A percentile compares a stretch with the other conserved stretches of the same genome.
phyloP scores from a whole-genome alignment of 441 rosid genomes.

The Gossypium trilobum region DNA sequence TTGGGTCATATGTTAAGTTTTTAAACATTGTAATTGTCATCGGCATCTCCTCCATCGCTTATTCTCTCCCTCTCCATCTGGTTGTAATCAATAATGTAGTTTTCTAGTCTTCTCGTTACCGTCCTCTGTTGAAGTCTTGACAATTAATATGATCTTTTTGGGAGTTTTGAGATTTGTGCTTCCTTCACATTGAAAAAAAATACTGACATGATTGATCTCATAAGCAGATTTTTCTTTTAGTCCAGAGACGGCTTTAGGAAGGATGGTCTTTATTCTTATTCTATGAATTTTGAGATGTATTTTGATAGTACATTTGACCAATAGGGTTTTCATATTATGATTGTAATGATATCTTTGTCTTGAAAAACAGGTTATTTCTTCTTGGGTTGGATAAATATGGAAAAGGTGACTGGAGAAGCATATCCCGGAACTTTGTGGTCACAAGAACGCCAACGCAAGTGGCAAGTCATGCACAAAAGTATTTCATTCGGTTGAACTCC shows the following conservation, averaged over 20 bases:
- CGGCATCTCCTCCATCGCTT: neutral
- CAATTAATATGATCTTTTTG: neutral
- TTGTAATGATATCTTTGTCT: neutral
- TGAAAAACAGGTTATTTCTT: constrained; percentile 68
- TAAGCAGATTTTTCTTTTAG: neutral
- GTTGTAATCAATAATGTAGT: neutral
- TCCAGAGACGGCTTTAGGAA: neutral
- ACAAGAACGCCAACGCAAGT: constrained; percentile 97
- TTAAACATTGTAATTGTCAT: neutral
- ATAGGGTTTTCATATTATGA: neutral
- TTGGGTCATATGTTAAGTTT: neutral
- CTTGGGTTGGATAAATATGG: constrained; percentile 92
- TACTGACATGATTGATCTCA: neutral
- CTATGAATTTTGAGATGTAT: constrained; percentile 1
- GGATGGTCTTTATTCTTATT: constrained; percentile 3
- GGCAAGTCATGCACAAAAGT: constrained; percentile 96
- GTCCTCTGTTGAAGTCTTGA: neutral
- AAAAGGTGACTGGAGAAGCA: constrained; percentile 98
- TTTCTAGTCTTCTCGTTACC: neutral
- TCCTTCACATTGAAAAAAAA: neutral
- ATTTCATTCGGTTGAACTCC: constrained; percentile 77
- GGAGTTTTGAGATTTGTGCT: neutral
- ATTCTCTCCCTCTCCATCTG: neutral
- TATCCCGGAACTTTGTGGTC: constrained; percentile 87
- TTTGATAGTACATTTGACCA: constrained; percentile 11